Evolutionary conservation across 1,139 yeast species (phyloP).

Genomic region (Debaryomycetaceae sp.): DNA sequence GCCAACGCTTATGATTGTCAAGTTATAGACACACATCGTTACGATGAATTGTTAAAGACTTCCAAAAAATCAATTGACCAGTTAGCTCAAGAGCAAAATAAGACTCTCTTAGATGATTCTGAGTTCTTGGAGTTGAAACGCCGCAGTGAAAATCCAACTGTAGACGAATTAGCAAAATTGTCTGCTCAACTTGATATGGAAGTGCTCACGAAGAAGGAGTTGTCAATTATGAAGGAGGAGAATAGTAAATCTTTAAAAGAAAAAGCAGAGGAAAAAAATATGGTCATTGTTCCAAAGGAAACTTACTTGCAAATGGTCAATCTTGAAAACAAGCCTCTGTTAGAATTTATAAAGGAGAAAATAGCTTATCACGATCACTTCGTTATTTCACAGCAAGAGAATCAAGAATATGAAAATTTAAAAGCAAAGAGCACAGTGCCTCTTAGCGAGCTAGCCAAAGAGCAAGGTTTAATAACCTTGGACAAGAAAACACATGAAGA

Average conservation of each 20-base stretch:
- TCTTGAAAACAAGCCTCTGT: conserved; percentile 16
- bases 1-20: conserved; percentile 16
- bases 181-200: background rate
- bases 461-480: background rate
- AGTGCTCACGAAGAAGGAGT: conserved; percentile 5
- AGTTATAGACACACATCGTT: conserved; percentile 5
- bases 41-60: background rate
- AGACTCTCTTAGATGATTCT: background rate
- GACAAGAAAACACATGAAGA: background rate
- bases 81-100: background rate
- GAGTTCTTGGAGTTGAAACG: background rate
- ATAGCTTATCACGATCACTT: conserved; percentile 15
- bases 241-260: conserved; percentile 11
- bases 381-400: conserved; percentile 19
- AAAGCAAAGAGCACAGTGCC: conserved; percentile 4
- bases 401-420: conserved; percentile 12
- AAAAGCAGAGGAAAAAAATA: conserved; percentile 14
- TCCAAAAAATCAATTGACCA: background rate
- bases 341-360: conserved; percentile 23
- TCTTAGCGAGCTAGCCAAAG: conserved; percentile 1
- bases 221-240: conserved; percentile 9
- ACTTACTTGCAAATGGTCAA: conserved; percentile 16
- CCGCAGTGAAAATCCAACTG: background rate
- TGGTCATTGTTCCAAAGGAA: conserved; percentile 19
- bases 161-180: background rate